Evolutionary conservation across 495 filamentous ascomycete genomes (phyloP).

Genomic region (Evansstolkia leycettana): DNA sequence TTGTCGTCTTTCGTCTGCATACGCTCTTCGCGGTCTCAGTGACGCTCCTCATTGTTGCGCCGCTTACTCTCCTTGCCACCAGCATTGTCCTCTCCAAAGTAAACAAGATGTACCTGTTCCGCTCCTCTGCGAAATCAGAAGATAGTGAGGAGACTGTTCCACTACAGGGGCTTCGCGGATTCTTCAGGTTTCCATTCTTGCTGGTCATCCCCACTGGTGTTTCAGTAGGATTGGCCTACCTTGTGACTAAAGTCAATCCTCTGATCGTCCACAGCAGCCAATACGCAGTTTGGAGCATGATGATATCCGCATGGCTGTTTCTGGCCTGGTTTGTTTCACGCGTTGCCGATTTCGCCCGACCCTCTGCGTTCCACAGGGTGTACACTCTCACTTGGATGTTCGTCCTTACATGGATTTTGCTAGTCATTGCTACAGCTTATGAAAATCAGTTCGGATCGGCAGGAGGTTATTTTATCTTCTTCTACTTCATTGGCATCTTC

Average conservation of each 20-base stretch:
- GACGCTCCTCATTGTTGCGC: conserved; percentile 64
- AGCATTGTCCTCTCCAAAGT: conserved; percentile 51
- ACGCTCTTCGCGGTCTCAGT: conserved; percentile 83
- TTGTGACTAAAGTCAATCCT: conserved; percentile 75
- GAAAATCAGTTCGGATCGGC: conserved; percentile 60
- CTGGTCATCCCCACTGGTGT: conserved; percentile 56
- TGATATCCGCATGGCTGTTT: conserved; percentile 69
- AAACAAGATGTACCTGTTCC: conserved; percentile 77
- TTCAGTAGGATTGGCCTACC: conserved; percentile 58
- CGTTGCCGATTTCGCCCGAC: conserved; percentile 70
- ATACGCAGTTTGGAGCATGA: conserved; percentile 79
- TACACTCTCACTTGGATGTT: conserved; percentile 82
- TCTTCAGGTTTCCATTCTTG: conserved; percentile 74
- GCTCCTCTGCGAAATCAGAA: conserved; percentile 43
- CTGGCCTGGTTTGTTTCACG: conserved; percentile 75
- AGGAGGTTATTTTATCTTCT: conserved; percentile 70
- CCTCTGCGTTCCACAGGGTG: conserved; percentile 70
- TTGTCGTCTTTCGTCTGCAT: conserved; percentile 66
- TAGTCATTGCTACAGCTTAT: conserved; percentile 61
- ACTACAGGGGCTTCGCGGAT: conserved; percentile 65
- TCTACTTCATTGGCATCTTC: conserved; percentile 66
- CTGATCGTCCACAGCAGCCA: conserved; percentile 75
- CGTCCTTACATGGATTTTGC: conserved; percentile 52
- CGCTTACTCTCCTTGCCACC: conserved; percentile 55
- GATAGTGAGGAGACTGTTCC: conserved; percentile 47